Evolutionary conservation across 164 flowering plant genomes (phyloP).

Genomic region (Tinospora cordifolia): DNA sequence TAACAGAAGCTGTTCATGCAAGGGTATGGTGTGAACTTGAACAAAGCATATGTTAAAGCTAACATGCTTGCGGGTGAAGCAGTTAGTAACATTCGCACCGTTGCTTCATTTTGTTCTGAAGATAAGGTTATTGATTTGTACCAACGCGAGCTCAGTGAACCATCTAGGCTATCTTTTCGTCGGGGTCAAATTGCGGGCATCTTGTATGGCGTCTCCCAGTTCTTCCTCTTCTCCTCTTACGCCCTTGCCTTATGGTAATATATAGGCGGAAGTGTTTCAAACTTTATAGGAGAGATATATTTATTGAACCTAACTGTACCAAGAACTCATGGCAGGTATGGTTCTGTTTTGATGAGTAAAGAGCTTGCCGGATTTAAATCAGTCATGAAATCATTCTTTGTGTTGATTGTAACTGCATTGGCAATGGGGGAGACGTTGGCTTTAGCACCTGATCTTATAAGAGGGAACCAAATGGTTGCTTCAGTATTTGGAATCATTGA

Average conservation of each 20-base stretch:
- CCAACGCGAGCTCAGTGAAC: constrained; percentile 62
- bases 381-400: constrained; percentile 91
- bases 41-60: constrained; percentile 87
- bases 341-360: constrained; percentile 81
- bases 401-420: constrained; percentile 81
- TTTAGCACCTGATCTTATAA: constrained; percentile 81
- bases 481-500: constrained; percentile 84
- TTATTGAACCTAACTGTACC: not conserved
- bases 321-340: constrained; percentile 48
- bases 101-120: constrained; percentile 89
- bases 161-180: constrained; percentile 53
- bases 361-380: constrained; percentile 81
- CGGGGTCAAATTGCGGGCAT: constrained; percentile 94
- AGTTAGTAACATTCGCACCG: constrained; percentile 86
- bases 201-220: constrained; percentile 81
- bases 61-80: constrained; percentile 98
- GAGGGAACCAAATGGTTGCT: constrained; percentile 85
- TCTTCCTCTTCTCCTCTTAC: constrained; percentile 87
- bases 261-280: not conserved
- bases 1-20: constrained; percentile 85
- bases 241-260: constrained; percentile 86
- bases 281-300: not conserved
- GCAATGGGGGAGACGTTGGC: constrained; percentile 98
- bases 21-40: constrained; percentile 94
- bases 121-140: constrained; percentile 75